Conservation (phyloP, 2,329 filamentous ascomycete genomes). For the Verticillium tricorpus region DNA sequence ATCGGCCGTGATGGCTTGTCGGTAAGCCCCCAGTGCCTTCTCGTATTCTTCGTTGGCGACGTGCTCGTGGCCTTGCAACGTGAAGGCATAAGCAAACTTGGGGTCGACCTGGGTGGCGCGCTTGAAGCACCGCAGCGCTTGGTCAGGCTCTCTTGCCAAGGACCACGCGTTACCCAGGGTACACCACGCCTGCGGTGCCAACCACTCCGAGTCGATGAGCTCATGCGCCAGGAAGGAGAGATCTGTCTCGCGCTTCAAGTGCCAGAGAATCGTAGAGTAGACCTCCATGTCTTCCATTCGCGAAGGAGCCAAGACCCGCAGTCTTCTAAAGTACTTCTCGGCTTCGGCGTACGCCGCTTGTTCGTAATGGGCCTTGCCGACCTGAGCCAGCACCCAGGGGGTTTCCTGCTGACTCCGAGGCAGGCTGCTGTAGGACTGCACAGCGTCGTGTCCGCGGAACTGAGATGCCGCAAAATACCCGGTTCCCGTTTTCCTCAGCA, state of each 20-base stretch:
- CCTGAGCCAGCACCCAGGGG: slow-evolving; percentile 86
- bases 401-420: slow-evolving; percentile 77
- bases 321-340: slow-evolving; percentile 76
- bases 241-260: slow-evolving; percentile 86
- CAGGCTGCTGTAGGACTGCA: slow-evolving; percentile 68
- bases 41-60: slow-evolving; percentile 96
- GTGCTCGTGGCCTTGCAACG: slow-evolving; percentile 92
- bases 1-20: slow-evolving; percentile 80
- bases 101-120: slow-evolving; percentile 87
- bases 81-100: slow-evolving; percentile 92
- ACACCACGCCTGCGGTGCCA: slow-evolving; percentile 94
- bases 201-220: slow-evolving; percentile 78
- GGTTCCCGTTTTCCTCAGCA: slow-evolving; percentile 75
- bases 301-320: slow-evolving; percentile 76
- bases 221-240: slow-evolving; percentile 90
- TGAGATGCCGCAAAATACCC: slow-evolving; percentile 75
- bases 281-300: slow-evolving; percentile 94
- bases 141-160: slow-evolving; percentile 85
- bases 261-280: slow-evolving; percentile 98
- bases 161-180: slow-evolving; percentile 94
- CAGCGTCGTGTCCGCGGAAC: slow-evolving; percentile 73
- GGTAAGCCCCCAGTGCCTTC: slow-evolving; percentile 83
- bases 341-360: slow-evolving; percentile 81
- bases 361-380: slow-evolving; percentile 89
- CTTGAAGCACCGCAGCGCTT: slow-evolving; percentile 91